These are phyloP conservation scores for Dactylorhiza incarnata DNA, from an alignment of 106 monocot genomes.

Conservation along the genomic window DNA sequence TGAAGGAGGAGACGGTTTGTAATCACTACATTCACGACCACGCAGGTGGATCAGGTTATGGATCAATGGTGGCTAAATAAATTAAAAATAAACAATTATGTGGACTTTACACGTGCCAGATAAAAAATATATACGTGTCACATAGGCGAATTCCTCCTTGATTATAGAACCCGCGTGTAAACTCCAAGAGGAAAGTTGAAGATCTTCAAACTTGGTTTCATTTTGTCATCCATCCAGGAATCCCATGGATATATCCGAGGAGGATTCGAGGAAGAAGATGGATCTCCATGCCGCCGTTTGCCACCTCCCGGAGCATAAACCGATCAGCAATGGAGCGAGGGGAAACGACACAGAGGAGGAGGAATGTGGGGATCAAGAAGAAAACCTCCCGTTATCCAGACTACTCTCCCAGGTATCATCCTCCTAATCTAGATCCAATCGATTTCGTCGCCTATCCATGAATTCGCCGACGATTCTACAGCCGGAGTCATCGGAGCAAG, in stretches of 20 bases:
- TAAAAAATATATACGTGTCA: too few relatives aligned
- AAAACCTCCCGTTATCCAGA: slow-evolving; percentile 22
- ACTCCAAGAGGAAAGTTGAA: not conserved
- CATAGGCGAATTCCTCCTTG: too few relatives aligned
- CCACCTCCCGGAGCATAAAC: slow-evolving; percentile 27
- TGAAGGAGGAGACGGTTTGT: too few relatives aligned
- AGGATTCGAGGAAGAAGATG: slow-evolving; percentile 14
- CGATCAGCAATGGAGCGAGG: not conserved
- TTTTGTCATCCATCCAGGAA: too few relatives aligned
- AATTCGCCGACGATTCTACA: not conserved
- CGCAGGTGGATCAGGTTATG: too few relatives aligned
- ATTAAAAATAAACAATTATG: too few relatives aligned
- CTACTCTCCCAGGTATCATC: slow-evolving; percentile 29
- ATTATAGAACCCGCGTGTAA: not conserved
- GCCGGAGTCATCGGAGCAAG: slow-evolving; percentile 23
- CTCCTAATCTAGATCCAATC: not conserved
- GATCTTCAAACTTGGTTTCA: too few relatives aligned
- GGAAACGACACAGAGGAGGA: not conserved
- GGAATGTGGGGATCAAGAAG: slow-evolving; percentile 17
- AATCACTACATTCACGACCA: too few relatives aligned
- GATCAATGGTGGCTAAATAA: too few relatives aligned
- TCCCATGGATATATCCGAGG: not conserved
- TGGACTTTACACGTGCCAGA: too few relatives aligned
- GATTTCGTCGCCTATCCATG: not conserved
- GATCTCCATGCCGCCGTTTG: slow-evolving; percentile 23